Evolutionary conservation across 2,329 filamentous ascomycete genomes (phyloP).

Genomic region (Dichotomopilus funicola): DNA sequence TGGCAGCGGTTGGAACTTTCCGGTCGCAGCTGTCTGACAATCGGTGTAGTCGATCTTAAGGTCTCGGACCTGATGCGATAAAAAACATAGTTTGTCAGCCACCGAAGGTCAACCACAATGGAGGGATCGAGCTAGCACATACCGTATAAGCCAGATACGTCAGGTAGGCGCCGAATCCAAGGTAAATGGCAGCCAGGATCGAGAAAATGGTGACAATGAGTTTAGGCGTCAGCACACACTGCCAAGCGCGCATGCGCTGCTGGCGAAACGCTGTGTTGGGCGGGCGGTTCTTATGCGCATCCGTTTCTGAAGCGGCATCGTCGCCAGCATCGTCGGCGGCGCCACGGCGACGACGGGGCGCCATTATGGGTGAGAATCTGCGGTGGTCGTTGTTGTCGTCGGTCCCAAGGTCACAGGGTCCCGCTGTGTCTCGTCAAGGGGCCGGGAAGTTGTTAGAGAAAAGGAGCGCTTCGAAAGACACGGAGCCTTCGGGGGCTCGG

Average conservation of each 20-base stretch:
- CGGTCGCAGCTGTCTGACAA: constrained; percentile 56
- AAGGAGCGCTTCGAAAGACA: constrained; percentile 17
- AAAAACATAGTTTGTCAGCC: constrained; percentile 11
- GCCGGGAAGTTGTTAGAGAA: constrained; percentile 8
- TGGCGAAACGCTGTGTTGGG: constrained; percentile 85
- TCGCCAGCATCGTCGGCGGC: constrained; percentile 18
- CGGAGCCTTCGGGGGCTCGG: constrained; percentile 11
- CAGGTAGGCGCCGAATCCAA: constrained; percentile 24
- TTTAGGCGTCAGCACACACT: constrained; percentile 58
- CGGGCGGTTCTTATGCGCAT: constrained; percentile 24
- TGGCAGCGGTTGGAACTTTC: constrained; percentile 46
- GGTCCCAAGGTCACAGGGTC: constrained; percentile 5
- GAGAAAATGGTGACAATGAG: constrained; percentile 27
- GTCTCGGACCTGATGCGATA: constrained; percentile 66
- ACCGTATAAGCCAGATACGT: constrained; percentile 23
- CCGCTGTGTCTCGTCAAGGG: not conserved
- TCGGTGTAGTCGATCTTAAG: constrained; percentile 84
- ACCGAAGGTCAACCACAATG: not conserved
- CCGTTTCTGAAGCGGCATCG: constrained; percentile 18
- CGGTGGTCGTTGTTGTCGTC: constrained; percentile 7
- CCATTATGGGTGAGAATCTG: constrained; percentile 16
- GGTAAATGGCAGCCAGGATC: constrained; percentile 24
- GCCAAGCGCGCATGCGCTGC: constrained; percentile 96
- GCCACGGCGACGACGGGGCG: constrained; percentile 25
- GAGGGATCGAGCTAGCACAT: not conserved